Base-by-base conservation (phyloP, 495 filamentous ascomycete genomes). In the Aspergillus indologenus region DNA sequence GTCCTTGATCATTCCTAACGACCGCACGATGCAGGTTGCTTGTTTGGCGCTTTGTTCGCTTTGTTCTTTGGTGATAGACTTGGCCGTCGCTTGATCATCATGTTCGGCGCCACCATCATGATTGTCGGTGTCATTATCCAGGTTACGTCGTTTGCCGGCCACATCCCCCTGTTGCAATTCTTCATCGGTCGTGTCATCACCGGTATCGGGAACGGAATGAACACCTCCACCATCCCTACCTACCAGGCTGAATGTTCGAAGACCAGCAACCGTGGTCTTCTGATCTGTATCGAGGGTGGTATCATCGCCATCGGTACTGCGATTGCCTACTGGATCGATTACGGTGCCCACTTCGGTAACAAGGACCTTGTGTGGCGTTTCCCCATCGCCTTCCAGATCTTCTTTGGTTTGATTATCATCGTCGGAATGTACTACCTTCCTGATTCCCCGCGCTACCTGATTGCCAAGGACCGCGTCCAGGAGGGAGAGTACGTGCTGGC, bases 291-390 rank as follows among this genome's bases (percentile, higher is more conserved):
- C 55, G 88, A 92, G 65, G 90, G 90, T 61, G 86, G 84, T 63
- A 79, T 85, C 59, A 91, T 92, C 60, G 89, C 89, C 45, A 89
- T 92, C 54, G 90, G 90, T 51, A 77, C 74, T 54, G 69, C 87
- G 62, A 89, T 92, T 45, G 88, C 89, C 12, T 92, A 92, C 73
- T 94, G 90, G 90, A 84, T 94, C 59, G 88, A 92, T 61, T 94
- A 88, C 62, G 90, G 90, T 40, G 83, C 87, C 21, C 84, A 83
- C 14, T 93, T 87, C 47, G 87, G 86, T 3, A 81, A 83, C 2
- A 61, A 72, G 8, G 81, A 85, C 62, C 72, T 90, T 7, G 80
- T 83, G 18, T 92, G 90, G 90, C 82, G 90, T 19, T 90, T 92
- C 76, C 90, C 90, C 18, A 91, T 92, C 58, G 87, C 87, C 14